These are phyloP conservation scores for Loxodes magnus DNA, from an alignment of 73 alveolate genomes.

Conservation along the genomic window DNA sequence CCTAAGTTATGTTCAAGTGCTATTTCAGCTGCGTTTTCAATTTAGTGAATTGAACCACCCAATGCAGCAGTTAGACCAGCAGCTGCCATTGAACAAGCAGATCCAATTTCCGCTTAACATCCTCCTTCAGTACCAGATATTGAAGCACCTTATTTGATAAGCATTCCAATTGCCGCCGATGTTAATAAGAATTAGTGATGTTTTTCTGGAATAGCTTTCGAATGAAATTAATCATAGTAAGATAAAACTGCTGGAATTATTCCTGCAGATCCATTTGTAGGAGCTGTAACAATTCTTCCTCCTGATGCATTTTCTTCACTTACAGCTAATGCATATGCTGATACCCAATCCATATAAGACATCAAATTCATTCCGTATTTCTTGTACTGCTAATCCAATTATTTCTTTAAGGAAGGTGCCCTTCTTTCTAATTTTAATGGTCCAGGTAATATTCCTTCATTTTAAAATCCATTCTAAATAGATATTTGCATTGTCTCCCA, in stretches of 20 bases:
- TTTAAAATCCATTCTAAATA: no score
- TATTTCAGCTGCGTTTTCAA: background rate
- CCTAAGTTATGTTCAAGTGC: slow-evolving; percentile 13
- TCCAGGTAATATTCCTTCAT: slow-evolving; percentile 19
- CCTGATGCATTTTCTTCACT: slow-evolving; percentile 19
- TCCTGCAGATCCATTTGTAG: slow-evolving; percentile 27
- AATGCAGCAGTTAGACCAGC: slow-evolving; percentile 17
- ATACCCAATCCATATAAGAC: slow-evolving; percentile 20
- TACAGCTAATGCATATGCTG: slow-evolving; percentile 16
- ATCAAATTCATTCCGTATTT: slow-evolving; percentile 13
- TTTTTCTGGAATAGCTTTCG: background rate
- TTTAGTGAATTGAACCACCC: slow-evolving; percentile 15
- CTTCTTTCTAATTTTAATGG: slow-evolving; percentile 16
- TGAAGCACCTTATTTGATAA: slow-evolving; percentile 9
- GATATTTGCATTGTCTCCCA: no score
- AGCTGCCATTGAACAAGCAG: slow-evolving; percentile 24
- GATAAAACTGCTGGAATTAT: slow-evolving; percentile 23
- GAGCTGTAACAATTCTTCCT: slow-evolving; percentile 25
- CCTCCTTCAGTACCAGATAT: slow-evolving; percentile 23
- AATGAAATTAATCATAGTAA: slow-evolving; percentile 8
- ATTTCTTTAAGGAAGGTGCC: no score
- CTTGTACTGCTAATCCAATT: no score
- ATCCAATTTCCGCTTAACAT: slow-evolving; percentile 19
- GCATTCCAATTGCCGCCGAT: background rate
- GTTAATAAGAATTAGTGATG: background rate